These are phyloP conservation scores for Schizopora paradoxa DNA, from an alignment of 1,284 basidiomycete species.

Conservation along the genomic window DNA sequence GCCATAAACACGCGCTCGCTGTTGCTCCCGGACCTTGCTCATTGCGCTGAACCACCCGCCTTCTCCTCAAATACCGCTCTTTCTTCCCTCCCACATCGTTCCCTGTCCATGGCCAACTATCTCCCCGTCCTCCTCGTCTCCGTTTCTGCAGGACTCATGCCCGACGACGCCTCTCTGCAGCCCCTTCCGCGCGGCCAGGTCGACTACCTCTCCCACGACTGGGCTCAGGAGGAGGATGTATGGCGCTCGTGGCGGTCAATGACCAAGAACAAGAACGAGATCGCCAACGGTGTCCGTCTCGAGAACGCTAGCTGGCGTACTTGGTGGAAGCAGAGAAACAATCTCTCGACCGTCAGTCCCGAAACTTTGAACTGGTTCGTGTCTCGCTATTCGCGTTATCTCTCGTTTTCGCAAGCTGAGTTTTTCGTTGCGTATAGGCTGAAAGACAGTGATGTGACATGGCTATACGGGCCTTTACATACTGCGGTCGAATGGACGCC, in stretches of 20 bases:
- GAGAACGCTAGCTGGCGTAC: slow-evolving; percentile 99
- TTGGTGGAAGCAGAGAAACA: slow-evolving; percentile 99
- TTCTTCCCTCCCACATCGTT: neutral
- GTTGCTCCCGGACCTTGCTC: too few species aligned
- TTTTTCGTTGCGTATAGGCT: slow-evolving; percentile 81
- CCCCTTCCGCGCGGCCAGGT: slow-evolving; percentile 69
- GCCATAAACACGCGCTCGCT: too few species aligned
- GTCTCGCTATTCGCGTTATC: slow-evolving; percentile 3
- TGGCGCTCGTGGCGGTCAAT: slow-evolving; percentile 98
- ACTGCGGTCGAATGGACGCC: slow-evolving; percentile 76
- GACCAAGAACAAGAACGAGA: slow-evolving; percentile 98
- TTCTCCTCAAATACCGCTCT: too few species aligned
- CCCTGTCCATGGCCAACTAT: slow-evolving; percentile 51
- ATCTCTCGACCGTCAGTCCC: slow-evolving; percentile 91
- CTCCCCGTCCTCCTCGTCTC: slow-evolving; percentile 65
- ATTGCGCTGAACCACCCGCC: too few species aligned
- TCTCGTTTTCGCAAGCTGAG: slow-evolving; percentile 16
- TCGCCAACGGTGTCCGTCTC: slow-evolving; percentile 89
- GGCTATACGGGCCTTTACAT: slow-evolving; percentile 97
- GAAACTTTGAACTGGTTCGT: slow-evolving; percentile 98
- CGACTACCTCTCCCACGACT: slow-evolving; percentile 88
- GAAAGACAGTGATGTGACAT: slow-evolving; percentile 98
- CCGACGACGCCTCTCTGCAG: slow-evolving; percentile 56
- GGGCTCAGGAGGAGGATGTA: slow-evolving; percentile 92
- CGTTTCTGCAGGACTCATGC: slow-evolving; percentile 51